These are phyloP conservation scores for Leccinum holopus DNA, from an alignment of 1,284 basidiomycete species.

Conservation along the genomic window DNA sequence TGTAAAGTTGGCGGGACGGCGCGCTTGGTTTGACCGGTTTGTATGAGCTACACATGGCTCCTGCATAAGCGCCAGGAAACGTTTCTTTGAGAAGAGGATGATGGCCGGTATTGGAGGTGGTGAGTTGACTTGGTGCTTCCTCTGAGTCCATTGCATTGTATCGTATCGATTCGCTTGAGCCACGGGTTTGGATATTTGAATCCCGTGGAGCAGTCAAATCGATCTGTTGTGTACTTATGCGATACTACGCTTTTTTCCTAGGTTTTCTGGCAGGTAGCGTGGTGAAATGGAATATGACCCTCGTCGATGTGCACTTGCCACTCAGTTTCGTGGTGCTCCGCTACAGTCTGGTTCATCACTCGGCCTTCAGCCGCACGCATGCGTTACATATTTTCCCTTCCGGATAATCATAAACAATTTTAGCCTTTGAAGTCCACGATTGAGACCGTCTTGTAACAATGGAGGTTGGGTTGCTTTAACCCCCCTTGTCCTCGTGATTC, in stretches of 20 bases:
- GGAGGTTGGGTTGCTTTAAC: neutral
- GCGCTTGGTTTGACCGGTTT: conserved; percentile 44
- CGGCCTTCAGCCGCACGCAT: neutral
- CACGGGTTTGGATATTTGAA: neutral
- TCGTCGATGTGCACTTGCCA: conserved; percentile 21
- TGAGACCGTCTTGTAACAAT: neutral
- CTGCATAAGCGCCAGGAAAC: conserved; percentile 46
- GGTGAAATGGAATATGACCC: conserved; percentile 34
- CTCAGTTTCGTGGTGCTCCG: conserved; percentile 10
- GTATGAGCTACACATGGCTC: conserved; percentile 40
- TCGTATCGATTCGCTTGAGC: neutral
- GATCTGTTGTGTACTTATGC: conserved; percentile 12
- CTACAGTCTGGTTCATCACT: conserved; percentile 8
- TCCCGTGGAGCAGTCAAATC: neutral
- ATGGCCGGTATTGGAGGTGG: conserved; percentile 45
- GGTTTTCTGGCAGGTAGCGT: conserved; percentile 25
- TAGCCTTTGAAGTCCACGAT: neutral
- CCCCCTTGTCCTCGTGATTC: neutral
- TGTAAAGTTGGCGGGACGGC: conserved; percentile 51
- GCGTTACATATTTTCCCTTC: neutral
- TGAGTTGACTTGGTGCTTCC: conserved; percentile 26
- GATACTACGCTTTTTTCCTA: neutral
- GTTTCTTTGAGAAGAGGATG: conserved; percentile 38
- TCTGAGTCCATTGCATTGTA: neutral
- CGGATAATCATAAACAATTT: conserved; percentile 2